A percentile compares a stretch with the other conserved stretches of the same genome.
These are phyloP conservation scores for Zoysia matrella DNA, from an alignment of 202 grass and related monocot species.

Conservation along the genomic window DNA sequence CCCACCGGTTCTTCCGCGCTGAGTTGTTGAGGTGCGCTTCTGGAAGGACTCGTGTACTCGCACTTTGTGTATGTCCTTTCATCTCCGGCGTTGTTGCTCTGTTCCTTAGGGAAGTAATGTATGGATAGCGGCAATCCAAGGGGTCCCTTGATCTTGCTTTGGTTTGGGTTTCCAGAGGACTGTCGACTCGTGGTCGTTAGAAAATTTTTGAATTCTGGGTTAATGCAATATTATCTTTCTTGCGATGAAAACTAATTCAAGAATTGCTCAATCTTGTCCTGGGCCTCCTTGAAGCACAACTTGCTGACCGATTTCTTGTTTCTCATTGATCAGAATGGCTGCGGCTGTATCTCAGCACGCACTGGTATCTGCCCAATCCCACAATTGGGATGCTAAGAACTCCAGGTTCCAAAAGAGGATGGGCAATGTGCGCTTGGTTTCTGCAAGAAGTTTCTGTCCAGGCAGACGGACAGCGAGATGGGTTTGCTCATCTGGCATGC, in stretches of 20 bases:
- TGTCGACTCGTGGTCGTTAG: neutral
- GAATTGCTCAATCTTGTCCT: neutral
- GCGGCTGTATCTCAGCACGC: conserved; percentile 47
- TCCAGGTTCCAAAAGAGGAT: conserved; percentile 25
- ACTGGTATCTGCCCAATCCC: conserved; percentile 39
- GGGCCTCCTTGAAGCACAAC: neutral
- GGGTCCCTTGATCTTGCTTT: neutral
- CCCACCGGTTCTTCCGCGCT: neutral
- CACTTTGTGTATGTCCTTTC: neutral
- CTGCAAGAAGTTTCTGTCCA: too few relatives aligned
- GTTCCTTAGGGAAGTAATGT: conserved; percentile 2
- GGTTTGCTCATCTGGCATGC: too few relatives aligned
- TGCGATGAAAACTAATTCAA: neutral
- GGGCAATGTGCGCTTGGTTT: too few relatives aligned
- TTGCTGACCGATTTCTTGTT: neutral
- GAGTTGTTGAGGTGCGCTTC: conserved; percentile 40
- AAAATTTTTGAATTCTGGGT: neutral
- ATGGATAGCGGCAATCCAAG: neutral
- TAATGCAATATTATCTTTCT: neutral
- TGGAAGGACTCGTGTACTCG: neutral
- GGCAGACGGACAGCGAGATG: too few relatives aligned
- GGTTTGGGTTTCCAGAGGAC: neutral
- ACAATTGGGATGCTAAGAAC: conserved; percentile 2
- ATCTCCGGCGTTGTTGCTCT: neutral
- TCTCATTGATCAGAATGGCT: conserved; percentile 61